These are phyloP conservation scores for Blastobotrys proliferans DNA, from an alignment of 1,139 yeast species.

Conservation along the genomic window DNA sequence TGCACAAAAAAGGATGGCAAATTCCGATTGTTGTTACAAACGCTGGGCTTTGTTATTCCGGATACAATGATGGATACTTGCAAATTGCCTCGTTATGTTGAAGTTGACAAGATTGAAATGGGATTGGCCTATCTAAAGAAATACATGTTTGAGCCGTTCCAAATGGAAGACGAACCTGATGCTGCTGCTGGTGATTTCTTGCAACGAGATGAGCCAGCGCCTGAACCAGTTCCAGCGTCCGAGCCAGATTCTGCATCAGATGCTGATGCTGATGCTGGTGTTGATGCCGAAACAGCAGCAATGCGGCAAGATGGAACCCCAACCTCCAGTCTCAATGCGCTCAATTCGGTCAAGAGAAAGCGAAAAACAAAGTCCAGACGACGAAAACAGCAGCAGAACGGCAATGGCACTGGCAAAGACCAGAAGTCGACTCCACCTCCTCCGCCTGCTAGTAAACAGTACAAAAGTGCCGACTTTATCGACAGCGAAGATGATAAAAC, in stretches of 20 bases:
- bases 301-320: neutral
- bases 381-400: constrained; percentile 14
- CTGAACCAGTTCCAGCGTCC: neutral
- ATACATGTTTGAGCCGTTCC: constrained; percentile 34
- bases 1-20: constrained; percentile 29
- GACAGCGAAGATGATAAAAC: constrained; percentile 65
- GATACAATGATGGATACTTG: constrained; percentile 10
- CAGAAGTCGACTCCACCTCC: neutral
- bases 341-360: neutral
- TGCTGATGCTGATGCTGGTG: neutral
- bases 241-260: neutral
- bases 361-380: neutral
- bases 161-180: constrained; percentile 36
- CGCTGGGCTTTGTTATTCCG: constrained; percentile 26
- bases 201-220: constrained; percentile 3
- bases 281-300: neutral
- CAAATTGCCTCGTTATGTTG: constrained; percentile 21
- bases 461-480: constrained; percentile 45
- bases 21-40: constrained; percentile 29
- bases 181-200: constrained; percentile 9
- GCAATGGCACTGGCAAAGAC: constrained; percentile 15
- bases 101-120: constrained; percentile 24
- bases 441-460: constrained; percentile 7
- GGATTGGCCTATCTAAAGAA: constrained; percentile 31
- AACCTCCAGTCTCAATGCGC: neutral